Percentiles rank a stretch among this genome's conserved stretches.
Conservation (phyloP, 192 early-diverging fungal species). For the Dissophora globulifera region DNA sequence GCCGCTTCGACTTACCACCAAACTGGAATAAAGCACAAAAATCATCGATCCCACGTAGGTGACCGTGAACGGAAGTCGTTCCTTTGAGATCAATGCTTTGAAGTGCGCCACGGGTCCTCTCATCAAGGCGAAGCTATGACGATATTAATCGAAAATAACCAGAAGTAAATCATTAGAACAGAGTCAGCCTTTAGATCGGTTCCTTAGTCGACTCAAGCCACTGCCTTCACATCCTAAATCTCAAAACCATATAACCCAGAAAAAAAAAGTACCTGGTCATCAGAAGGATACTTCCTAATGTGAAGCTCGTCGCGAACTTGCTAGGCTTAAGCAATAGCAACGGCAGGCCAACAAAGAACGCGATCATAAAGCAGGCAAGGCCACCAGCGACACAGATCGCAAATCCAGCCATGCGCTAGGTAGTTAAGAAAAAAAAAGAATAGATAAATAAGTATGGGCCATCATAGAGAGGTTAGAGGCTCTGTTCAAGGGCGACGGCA, state of each 20-base stretch:
- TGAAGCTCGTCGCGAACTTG: constrained; percentile 84
- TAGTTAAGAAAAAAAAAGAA: neutral
- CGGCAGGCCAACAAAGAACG: constrained; percentile 71
- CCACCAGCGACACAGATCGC: constrained; percentile 61
- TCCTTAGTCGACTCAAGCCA: no score
- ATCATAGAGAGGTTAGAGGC: no score
- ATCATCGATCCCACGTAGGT: constrained; percentile 86
- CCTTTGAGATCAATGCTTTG: constrained; percentile 79
- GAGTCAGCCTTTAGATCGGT: no score
- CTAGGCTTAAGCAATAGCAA: constrained; percentile 71
- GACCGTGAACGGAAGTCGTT: constrained; percentile 83
- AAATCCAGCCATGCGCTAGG: constrained; percentile 63
- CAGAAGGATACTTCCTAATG: constrained; percentile 68
- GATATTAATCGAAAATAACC: no score
- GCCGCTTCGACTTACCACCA: constrained; percentile 68
- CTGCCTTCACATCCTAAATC: no score
- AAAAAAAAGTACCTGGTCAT: constrained; percentile 30
- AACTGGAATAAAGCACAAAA: constrained; percentile 85
- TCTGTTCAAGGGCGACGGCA: neutral
- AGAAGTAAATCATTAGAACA: no score
- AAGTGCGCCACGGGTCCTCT: constrained; percentile 85
- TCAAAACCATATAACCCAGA: no score
- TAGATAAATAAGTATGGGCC: no score
- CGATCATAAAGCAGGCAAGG: constrained; percentile 63
- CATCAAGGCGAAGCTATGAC: constrained; percentile 82